Conservation (phyloP, 2,329 filamentous ascomycete species). For the Trichoderma simmonsii region DNA sequence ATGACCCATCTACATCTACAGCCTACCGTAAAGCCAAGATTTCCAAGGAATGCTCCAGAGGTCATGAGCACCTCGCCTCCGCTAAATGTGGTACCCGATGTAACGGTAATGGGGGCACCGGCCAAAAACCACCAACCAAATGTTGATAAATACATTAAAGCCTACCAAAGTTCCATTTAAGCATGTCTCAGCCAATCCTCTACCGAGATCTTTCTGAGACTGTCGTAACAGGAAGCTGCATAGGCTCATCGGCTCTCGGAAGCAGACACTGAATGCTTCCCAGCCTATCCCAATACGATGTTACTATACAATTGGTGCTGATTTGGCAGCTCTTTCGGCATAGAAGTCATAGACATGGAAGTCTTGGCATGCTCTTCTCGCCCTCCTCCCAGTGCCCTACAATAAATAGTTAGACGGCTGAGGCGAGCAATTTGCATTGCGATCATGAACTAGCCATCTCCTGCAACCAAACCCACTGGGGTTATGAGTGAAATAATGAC, state of each 20-base stretch:
- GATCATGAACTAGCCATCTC: not conserved
- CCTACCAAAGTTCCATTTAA: constrained; percentile 13
- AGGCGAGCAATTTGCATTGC: not conserved
- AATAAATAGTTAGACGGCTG: not conserved
- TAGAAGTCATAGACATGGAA: not conserved
- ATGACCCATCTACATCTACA: not conserved
- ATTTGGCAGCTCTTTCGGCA: not conserved
- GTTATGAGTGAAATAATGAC: not conserved
- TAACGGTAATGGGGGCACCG: not conserved
- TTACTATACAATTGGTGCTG: not conserved
- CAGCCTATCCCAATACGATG: not conserved
- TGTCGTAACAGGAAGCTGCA: not conserved
- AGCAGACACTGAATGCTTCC: not conserved
- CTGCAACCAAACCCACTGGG: not conserved
- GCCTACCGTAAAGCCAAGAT: not conserved
- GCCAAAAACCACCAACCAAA: not conserved
- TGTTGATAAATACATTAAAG: not conserved
- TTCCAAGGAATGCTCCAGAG: not conserved
- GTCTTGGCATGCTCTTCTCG: not conserved
- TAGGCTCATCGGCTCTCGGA: not conserved
- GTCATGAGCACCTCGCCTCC: not conserved
- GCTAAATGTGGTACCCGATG: not conserved
- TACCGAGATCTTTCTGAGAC: not conserved
- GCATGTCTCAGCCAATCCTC: constrained; percentile 4
- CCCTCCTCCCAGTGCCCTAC: not conserved